Conservation (phyloP, 768 basidiomycete genomes). For the Lyophyllum shimeji region DNA sequence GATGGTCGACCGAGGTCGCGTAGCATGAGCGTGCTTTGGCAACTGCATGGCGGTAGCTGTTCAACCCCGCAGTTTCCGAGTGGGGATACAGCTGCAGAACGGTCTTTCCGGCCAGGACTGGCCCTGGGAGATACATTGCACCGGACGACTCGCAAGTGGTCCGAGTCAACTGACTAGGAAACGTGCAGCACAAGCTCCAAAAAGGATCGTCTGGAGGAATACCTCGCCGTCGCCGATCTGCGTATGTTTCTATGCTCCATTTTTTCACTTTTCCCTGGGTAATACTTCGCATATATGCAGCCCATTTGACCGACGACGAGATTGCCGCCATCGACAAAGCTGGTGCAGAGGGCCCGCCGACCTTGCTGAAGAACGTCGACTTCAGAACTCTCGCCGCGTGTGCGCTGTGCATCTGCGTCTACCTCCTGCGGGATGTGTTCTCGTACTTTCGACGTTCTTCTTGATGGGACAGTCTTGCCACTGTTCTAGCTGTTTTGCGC, state of each 20-base stretch:
- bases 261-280: neutral
- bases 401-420: neutral
- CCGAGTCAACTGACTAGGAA: neutral
- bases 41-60: no score
- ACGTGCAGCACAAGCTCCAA: conserved; percentile 55
- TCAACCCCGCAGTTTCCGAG: no score
- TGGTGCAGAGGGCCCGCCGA: conserved; percentile 48
- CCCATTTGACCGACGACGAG: conserved; percentile 54
- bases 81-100: no score
- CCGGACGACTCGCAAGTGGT: no score
- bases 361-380: neutral
- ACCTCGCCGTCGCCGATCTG: conserved; percentile 62
- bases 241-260: conserved; percentile 23
- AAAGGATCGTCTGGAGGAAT: conserved; percentile 62
- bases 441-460: no score
- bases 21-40: no score
- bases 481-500: no score
- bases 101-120: no score
- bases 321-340: conserved; percentile 64
- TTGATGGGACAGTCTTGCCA: no score
- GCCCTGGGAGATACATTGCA: no score
- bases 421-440: no score
- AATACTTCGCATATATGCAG: conserved; percentile 25
- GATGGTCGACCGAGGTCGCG: no score
- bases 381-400: neutral